Evolutionary conservation across 768 basidiomycete species (phyloP).

Genomic region (Tremella fuciformis): DNA sequence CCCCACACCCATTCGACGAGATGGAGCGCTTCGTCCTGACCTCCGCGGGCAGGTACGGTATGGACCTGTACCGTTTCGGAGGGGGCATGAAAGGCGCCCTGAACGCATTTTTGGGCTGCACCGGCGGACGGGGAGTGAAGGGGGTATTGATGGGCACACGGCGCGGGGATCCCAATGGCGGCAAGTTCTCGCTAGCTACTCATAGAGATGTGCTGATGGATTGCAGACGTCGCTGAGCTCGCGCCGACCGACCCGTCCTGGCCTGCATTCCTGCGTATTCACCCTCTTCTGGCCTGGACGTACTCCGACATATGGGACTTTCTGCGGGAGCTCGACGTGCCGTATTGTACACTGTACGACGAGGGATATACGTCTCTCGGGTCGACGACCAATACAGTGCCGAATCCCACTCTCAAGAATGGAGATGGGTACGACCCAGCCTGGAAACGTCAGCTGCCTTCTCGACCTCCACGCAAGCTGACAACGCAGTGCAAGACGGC

Average conservation of each 20-base stretch:
- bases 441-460: constrained; percentile 28
- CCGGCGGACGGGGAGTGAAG: constrained; percentile 56
- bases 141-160: constrained; percentile 89
- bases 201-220: not conserved
- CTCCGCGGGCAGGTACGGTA: constrained; percentile 62
- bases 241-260: constrained; percentile 79
- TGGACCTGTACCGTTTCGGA: constrained; percentile 68
- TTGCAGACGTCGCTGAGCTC: constrained; percentile 24
- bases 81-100: constrained; percentile 72
- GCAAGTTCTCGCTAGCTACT: constrained; percentile 56
- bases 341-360: constrained; percentile 87
- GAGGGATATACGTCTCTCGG: constrained; percentile 97
- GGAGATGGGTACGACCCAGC: constrained; percentile 40
- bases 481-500: constrained; percentile 28
- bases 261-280: constrained; percentile 85
- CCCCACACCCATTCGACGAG: constrained; percentile 77
- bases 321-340: constrained; percentile 67
- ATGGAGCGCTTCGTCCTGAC: constrained; percentile 80
- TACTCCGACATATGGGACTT: constrained; percentile 89
- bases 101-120: constrained; percentile 63
- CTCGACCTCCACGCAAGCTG: not conserved
- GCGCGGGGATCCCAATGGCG: constrained; percentile 86
- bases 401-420: constrained; percentile 65
- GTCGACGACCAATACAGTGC: constrained; percentile 89
- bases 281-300: constrained; percentile 94